Evolutionary conservation across 352 stramenopile genomes (phyloP), one percentile per base, ranked within the genome.

Genomic region (Phytophthora rubi): DNA sequence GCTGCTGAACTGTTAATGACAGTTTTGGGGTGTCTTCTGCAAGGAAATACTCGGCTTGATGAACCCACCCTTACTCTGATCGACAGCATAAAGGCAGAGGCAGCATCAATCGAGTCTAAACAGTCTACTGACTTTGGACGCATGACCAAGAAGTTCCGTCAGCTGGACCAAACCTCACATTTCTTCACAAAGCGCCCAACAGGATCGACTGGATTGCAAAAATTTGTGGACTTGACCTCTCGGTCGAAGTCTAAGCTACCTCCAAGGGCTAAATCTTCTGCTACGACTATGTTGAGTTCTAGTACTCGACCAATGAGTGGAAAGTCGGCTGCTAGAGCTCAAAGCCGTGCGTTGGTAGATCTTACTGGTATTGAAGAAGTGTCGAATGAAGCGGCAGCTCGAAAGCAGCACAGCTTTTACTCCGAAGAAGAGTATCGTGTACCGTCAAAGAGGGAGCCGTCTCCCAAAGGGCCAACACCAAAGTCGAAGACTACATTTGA

Each of bases 341-440:
- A 92, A 75, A 68, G 68, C 3, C 65, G 62, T 26, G 33, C 65
- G 37, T 57, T 83, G 4, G 73, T 89, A 26, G 84, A 90, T 73
- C 63, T 88, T 7, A 82, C 73, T 55, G 82, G 80, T 13, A 47
- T 83, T 21, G 70, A 74, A 3, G 69, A 83, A 71, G 76, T 79
- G 44, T 80, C 60, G 6, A 74, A 86, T 33, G 72, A 84, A 73
- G 70, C 75, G n/a, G 77, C 80, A 33, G 74, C 81, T 33, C 82
- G 87, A 65, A 89, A 82, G 51, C 79, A 80, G 4, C 86, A 95
- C 49, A 91, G 78, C 16, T 95, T 95, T 32, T 95, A 94, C 47
- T 78, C 75, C 6, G 85, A 95, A 69, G 80, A 84, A 54, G 80
- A 89, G 35, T 89, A 87, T 10, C 65, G 70, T 4, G 51, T 59